phyloP scores from a whole-genome alignment of 768 basidiomycete genomes.

The Cystofilobasidium macerans region DNA sequence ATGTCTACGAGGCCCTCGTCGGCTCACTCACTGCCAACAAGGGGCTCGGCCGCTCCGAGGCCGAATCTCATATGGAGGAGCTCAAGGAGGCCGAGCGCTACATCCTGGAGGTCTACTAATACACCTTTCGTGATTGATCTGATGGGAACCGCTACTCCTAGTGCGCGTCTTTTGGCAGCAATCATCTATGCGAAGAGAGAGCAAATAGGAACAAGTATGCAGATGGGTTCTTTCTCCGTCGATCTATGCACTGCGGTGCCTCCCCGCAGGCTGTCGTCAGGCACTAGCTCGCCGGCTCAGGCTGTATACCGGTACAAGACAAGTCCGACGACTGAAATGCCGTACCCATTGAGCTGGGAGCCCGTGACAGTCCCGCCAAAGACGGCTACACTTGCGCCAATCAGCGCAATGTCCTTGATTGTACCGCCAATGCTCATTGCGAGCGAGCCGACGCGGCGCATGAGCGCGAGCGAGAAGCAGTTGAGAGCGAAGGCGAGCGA shows the following conservation, averaged over 20 bases:
- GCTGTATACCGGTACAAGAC: neutral
- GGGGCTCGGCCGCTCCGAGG: slow-evolving; percentile 52
- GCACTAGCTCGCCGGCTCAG: no score
- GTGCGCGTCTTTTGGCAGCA: no score
- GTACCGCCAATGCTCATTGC: slow-evolving; percentile 88
- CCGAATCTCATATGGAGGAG: slow-evolving; percentile 71
- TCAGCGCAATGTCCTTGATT: slow-evolving; percentile 90
- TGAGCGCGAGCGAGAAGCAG: slow-evolving; percentile 88
- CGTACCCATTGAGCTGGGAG: neutral
- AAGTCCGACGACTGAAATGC: neutral
- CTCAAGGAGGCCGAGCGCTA: slow-evolving; percentile 96
- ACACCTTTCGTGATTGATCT: no score
- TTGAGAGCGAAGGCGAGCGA: slow-evolving; percentile 77
- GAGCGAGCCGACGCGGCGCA: slow-evolving; percentile 52
- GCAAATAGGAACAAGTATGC: no score
- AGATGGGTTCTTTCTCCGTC: no score
- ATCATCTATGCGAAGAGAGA: no score
- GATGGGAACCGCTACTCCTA: no score
- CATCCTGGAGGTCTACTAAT: slow-evolving; percentile 68
- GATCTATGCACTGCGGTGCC: no score
- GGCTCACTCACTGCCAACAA: slow-evolving; percentile 64
- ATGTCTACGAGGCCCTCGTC: slow-evolving; percentile 86
- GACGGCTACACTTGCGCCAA: slow-evolving; percentile 74
- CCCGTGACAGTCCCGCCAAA: slow-evolving; percentile 65
- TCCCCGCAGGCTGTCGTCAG: no score